Base-by-base conservation (phyloP, 345 rosid species). In the Lumnitzera littorea region DNA sequence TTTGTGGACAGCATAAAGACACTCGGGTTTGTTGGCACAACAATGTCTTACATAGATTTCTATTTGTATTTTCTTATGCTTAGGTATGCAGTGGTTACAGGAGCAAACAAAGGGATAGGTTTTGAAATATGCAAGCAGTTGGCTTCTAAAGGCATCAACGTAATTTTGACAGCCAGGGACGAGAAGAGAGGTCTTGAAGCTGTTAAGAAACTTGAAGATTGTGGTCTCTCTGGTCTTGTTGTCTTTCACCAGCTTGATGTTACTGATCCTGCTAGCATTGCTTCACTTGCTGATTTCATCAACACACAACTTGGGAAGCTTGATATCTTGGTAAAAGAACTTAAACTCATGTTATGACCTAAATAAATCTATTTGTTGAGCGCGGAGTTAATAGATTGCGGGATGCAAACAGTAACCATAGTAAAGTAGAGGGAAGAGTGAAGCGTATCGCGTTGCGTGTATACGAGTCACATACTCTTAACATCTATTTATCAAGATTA, bases 241-340 rank as follows among this genome's bases (percentile, higher is more conserved):
- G 12, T 67, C 41, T 77, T 74, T 31, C 80, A 67, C 61, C 73
- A 70, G 59, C 82, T 80, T 58, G 78, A 80, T 64, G 82, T 77
- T 12, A 15, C 57, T 0, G 76, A 74, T 15, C 67, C 74, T 9
- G 54, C 55, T 7, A 65, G 66, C 16, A 55, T 74, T 47, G 55
- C 78, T 5, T 24, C 63, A 47, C 68, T 81, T n/a, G 73, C 60
- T 7, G 64, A 71, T 12, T 76, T 78, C 27, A 29, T 73, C 65
- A 70, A 58, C 53, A 65, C 5, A 24, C 58, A 64, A 11, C 66
- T 66, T 20, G 79, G 83, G n/a, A 76, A 64, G 57, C 76, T 75
- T 36, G 80, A 81, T 58, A 72, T 81, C 48, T 60, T 77, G 82
- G 80, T 70, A 65, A 14, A 24, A 24, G 24, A 11, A 48, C 48